Base-by-base conservation (phyloP, 257 asterid species). In the Rubia yunnanensis region DNA sequence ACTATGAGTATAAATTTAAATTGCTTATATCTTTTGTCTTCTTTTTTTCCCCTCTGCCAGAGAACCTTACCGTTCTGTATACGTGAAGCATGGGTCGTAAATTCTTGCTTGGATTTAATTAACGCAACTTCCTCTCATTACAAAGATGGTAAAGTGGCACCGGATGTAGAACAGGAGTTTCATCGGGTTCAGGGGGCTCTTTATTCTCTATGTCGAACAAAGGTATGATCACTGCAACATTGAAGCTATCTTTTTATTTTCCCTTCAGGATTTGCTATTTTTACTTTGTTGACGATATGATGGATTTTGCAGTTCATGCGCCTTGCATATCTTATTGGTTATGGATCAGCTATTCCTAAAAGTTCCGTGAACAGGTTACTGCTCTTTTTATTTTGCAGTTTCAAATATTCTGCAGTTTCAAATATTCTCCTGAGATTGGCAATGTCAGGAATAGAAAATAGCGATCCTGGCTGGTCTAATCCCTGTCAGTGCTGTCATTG, bases 1-100 rank as follows among this genome's bases (percentile, higher is more conserved):
- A 50, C 46, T 72, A 26, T 48, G 58, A 52, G 50, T 70, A 58
- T 48, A 56, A 58, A 22, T 34, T 27, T 18, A 17, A 35, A 2
- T 30, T 63, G 28, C 63, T 53, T 73, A 44, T 15, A 44, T 15
- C 52, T 60, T 49, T 78, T 63, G 66, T 56, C 53, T 73, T 64
- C 9, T 63, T 44, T 44, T 65, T 63, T 70, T 48, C 62, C 79
- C 41, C 72, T n/a, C n/a, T n/a, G 62, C 28, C 92, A 94, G 99
- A 82, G 80, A 63, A 74, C 57, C 67, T 77, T 94, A 76, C 99
- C 99, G 20, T 94, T 90, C 82, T 94, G 99, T 71, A 76, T 84
- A 85, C 99, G 97, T 58, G 99, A 94, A 88, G 97, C 88, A 31
- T 94, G 99, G 99, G 96, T 94, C 27, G 77, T 90, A 73, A 88